These are phyloP conservation scores for Alternaria brassicae DNA, from an alignment of 2,329 filamentous ascomycete species.

Conservation along the genomic window DNA sequence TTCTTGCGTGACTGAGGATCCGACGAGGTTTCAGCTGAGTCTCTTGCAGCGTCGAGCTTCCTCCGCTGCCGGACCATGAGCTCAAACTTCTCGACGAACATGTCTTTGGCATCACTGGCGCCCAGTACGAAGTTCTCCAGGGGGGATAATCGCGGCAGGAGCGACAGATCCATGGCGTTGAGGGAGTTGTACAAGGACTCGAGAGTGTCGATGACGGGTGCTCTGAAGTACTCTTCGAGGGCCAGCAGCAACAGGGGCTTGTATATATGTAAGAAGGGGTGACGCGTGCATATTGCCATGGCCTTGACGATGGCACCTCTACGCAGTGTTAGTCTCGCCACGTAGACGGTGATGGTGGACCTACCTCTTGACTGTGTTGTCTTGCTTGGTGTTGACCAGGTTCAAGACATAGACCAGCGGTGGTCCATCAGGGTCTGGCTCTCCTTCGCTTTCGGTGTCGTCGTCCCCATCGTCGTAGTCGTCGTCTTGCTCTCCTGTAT, in stretches of 20 bases:
- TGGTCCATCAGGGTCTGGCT: constrained; percentile 74
- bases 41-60: constrained; percentile 63
- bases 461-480: constrained; percentile 58
- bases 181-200: constrained; percentile 89
- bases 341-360: not conserved
- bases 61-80: constrained; percentile 87
- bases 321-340: constrained; percentile 20
- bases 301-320: constrained; percentile 95
- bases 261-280: constrained; percentile 98
- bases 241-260: constrained; percentile 93
- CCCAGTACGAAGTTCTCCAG: constrained; percentile 88
- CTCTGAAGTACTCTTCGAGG: constrained; percentile 95
- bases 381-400: constrained; percentile 96
- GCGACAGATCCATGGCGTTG: constrained; percentile 94
- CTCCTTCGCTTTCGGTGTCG: constrained; percentile 60
- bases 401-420: constrained; percentile 97
- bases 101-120: constrained; percentile 89
- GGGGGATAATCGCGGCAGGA: constrained; percentile 84
- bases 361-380: constrained; percentile 81
- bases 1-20: constrained; percentile 56
- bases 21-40: constrained; percentile 44
- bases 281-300: constrained; percentile 97
- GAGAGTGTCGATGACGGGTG: constrained; percentile 85
- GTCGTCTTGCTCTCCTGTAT: constrained; percentile 42
- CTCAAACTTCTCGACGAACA: constrained; percentile 98